Conservation (phyloP, 2,329 filamentous ascomycete genomes). For the Chaetomium sp. region DNA sequence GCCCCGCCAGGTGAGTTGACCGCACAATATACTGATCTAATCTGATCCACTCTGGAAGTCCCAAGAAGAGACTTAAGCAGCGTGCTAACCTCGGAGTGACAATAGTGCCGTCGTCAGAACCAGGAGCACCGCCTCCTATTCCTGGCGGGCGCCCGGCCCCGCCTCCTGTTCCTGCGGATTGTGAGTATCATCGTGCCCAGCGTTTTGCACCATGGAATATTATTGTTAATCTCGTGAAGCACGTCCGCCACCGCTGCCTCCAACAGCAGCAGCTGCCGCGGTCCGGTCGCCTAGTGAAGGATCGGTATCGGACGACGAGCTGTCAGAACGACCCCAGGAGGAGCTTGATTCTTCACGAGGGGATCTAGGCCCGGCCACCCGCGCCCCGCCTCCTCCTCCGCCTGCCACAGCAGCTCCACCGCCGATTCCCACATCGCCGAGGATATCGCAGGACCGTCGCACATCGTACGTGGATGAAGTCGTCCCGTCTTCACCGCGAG, state of each 20-base stretch:
- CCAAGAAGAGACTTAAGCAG: background rate
- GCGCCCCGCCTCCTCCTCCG: conserved; percentile 41
- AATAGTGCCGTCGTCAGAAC: conserved; percentile 27
- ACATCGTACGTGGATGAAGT: conserved; percentile 26
- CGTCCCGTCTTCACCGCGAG: conserved; percentile 35
- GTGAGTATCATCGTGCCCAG: conserved; percentile 38
- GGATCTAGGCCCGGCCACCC: conserved; percentile 30
- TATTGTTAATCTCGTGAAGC: conserved; percentile 40
- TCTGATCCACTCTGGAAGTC: too few species aligned
- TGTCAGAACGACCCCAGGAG: conserved; percentile 50
- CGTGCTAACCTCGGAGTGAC: conserved; percentile 9
- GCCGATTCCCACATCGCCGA: conserved; percentile 30
- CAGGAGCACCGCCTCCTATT: conserved; percentile 37
- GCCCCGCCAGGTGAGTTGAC: conserved; percentile 28
- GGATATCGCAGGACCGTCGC: conserved; percentile 32
- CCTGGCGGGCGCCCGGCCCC: conserved; percentile 48
- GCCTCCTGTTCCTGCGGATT: conserved; percentile 52
- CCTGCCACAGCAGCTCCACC: conserved; percentile 38
- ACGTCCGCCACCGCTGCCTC: conserved; percentile 52
- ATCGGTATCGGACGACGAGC: conserved; percentile 84
- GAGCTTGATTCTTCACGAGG: conserved; percentile 36
- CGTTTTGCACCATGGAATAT: background rate
- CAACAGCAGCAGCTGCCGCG: conserved; percentile 36
- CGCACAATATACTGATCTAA: background rate
- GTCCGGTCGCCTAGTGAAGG: conserved; percentile 64